phyloP scores from a whole-genome alignment of 345 rosid genomes.

The Aquilaria sinensis region DNA sequence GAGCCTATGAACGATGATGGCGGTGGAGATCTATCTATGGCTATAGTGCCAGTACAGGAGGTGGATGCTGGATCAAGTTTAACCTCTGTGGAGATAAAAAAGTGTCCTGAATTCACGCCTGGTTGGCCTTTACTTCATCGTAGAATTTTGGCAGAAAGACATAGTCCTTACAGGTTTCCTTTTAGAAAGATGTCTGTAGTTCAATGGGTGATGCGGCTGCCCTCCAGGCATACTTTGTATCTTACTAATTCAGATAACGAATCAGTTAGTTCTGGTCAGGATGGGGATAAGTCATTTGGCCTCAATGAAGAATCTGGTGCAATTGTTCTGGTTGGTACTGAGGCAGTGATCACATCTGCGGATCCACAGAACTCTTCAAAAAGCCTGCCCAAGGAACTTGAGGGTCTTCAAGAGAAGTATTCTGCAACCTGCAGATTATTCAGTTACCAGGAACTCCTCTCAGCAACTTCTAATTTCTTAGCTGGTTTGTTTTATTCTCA shows the following conservation, averaged over 20 bases:
- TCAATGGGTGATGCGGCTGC: slow-evolving; percentile 60
- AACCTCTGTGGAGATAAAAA: slow-evolving; percentile 31
- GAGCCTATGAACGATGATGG: slow-evolving; percentile 15
- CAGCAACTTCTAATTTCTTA: slow-evolving; percentile 65
- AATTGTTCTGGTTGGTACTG: slow-evolving; percentile 35
- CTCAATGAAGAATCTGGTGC: slow-evolving; percentile 53
- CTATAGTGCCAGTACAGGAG: slow-evolving; percentile 45
- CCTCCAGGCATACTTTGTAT: slow-evolving; percentile 36
- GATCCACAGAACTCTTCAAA: slow-evolving; percentile 26
- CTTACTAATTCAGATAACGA: slow-evolving; percentile 32
- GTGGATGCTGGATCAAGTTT: slow-evolving; percentile 32
- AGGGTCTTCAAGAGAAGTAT: slow-evolving; percentile 54
- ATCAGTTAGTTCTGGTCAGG: slow-evolving; percentile 17
- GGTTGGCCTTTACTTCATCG: slow-evolving; percentile 87
- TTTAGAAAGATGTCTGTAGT: slow-evolving; percentile 56
- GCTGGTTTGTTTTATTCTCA: slow-evolving; percentile 42
- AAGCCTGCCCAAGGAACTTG: slow-evolving; percentile 49
- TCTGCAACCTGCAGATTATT: slow-evolving; percentile 78
- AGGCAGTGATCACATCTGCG: slow-evolving; percentile 19
- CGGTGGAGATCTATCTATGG: slow-evolving; percentile 37
- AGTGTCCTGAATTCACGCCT: slow-evolving; percentile 54
- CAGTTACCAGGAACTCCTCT: slow-evolving; percentile 62
- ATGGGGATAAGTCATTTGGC: slow-evolving; percentile 20
- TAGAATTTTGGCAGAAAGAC: slow-evolving; percentile 24
- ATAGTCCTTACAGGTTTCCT: slow-evolving; percentile 28